phyloP scores from a whole-genome alignment of 306 rosid genomes.

The Vicia villosa region DNA sequence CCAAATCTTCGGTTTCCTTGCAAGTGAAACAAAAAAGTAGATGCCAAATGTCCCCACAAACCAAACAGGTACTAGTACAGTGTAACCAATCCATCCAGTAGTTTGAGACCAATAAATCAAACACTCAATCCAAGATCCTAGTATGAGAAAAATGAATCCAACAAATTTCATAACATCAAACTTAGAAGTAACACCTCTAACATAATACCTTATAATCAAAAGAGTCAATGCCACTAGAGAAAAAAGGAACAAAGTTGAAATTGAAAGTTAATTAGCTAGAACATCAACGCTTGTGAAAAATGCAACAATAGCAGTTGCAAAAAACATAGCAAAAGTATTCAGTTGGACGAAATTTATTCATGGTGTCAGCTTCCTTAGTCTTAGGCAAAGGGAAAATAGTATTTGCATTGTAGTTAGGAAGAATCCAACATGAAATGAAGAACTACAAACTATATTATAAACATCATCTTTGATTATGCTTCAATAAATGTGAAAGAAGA shows the following conservation, averaged over 20 bases:
- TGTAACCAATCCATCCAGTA: conserved; percentile 46
- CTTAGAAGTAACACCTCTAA: conserved; percentile 43
- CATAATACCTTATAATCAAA: conserved; percentile 62
- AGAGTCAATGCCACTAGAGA: conserved; percentile 66
- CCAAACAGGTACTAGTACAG: conserved; percentile 51
- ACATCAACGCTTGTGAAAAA: conserved; percentile 64
- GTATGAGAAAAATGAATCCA: conserved; percentile 37
- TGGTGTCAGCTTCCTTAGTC: too few relatives aligned
- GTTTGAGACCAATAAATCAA: conserved; percentile 47
- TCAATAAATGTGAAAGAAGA: too few relatives aligned
- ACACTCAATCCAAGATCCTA: conserved; percentile 49
- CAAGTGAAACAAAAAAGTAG: conserved; percentile 54
- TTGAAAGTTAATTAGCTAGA: conserved; percentile 62
- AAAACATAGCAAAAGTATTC: conserved; percentile 53
- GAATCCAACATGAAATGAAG: too few relatives aligned
- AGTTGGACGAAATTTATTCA: too few relatives aligned
- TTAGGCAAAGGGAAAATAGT: too few relatives aligned
- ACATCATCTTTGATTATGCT: too few relatives aligned
- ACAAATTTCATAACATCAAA: conserved; percentile 42
- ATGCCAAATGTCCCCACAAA: conserved; percentile 53
- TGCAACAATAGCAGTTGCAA: conserved; percentile 64
- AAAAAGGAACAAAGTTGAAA: conserved; percentile 75
- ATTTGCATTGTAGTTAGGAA: too few relatives aligned
- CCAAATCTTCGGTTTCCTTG: conserved; percentile 64
- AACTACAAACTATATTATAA: too few relatives aligned